phyloP scores from a whole-genome alignment of 352 stramenopile species.

The Globisporangium middletonii region DNA sequence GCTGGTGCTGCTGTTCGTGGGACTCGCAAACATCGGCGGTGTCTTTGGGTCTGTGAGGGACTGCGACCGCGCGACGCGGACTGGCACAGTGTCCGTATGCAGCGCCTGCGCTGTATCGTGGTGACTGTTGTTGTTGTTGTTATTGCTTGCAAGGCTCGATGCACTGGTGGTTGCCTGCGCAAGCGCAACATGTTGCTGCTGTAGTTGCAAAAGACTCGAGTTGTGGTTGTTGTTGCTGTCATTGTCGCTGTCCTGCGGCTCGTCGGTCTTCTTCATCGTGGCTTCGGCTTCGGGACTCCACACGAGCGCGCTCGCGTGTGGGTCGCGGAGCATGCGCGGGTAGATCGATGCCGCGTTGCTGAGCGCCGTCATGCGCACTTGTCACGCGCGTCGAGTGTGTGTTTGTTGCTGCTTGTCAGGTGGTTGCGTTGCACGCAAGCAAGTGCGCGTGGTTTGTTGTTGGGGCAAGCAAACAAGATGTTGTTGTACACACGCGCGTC shows the following conservation, averaged over 20 bases:
- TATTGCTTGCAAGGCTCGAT: neutral
- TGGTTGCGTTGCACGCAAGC: neutral
- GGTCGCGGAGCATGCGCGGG: slow-evolving; percentile 5
- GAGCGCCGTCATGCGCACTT: slow-evolving; percentile 4
- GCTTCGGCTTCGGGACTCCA: slow-evolving; percentile 5
- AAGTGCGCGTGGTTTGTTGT: neutral
- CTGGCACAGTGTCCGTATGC: slow-evolving; percentile 5
- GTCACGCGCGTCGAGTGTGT: slow-evolving; percentile 2
- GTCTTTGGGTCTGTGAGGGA: slow-evolving; percentile 33
- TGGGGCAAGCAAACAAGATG: neutral
- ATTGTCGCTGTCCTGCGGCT: slow-evolving; percentile 4
- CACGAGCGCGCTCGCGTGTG: neutral
- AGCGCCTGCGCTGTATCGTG: neutral
- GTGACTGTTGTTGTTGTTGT: neutral
- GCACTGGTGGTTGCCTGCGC: neutral
- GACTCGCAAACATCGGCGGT: slow-evolving; percentile 21
- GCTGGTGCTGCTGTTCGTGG: slow-evolving; percentile 21
- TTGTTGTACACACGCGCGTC: neutral
- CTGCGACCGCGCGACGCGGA: slow-evolving; percentile 32
- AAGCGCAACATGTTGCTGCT: neutral
- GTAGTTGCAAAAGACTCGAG: neutral
- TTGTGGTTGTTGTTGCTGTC: neutral
- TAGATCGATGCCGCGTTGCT: slow-evolving; percentile 4
- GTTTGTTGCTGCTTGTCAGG: neutral
- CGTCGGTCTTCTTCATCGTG: slow-evolving; percentile 4